Base-by-base conservation (phyloP, 257 asterid genomes). In the Plantago ovata region DNA sequence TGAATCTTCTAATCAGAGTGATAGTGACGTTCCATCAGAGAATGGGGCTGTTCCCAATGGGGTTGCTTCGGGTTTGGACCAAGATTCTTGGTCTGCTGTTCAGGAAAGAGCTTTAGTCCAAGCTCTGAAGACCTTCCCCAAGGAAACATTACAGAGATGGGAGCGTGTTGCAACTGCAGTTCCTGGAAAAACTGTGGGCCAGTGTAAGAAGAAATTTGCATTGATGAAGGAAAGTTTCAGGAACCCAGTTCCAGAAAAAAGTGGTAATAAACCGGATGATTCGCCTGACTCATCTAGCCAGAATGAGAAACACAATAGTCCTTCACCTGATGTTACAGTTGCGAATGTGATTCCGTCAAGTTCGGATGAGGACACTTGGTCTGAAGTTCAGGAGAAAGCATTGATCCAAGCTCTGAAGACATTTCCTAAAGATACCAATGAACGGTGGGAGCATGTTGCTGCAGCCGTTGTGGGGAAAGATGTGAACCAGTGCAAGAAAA, bases 121-220 rank as follows among this genome's bases (percentile, higher is more conserved):
- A 72, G 96, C 96, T 68, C 64, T 90, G 65, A 90, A 84, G 69
- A 81, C 96, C 69, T 82, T 90, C 69, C 89, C 96, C 0, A 90
- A 87, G 72, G 96, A 87, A 28, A 75, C 84, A 38, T 61, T 54
- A 72, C 87, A 87, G 75, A 83, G 96, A 3, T 87, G 95, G 95
- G 96, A 87, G 63, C 79, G 92, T 38, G 94, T 91, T 68, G 84
- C 94, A 55, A 72, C 98, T 61, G 91, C 95, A 60, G 96, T 91
- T 50, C 96, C 89, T 0, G 94, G 95, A 21, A 91, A 87, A 79
- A 81, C 86, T 4, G 71, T 78, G 56, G 72, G 45, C 62, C 95
- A 87, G 48, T 87, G 96, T 70, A 91, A 83, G 86, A 87, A 81
- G 77, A 91, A 91, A 48, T 53, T 91, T 42, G 56, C 81, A 9